Base-by-base conservation (phyloP, 2,329 filamentous ascomycete genomes). In the Talaromyces sp. region DNA sequence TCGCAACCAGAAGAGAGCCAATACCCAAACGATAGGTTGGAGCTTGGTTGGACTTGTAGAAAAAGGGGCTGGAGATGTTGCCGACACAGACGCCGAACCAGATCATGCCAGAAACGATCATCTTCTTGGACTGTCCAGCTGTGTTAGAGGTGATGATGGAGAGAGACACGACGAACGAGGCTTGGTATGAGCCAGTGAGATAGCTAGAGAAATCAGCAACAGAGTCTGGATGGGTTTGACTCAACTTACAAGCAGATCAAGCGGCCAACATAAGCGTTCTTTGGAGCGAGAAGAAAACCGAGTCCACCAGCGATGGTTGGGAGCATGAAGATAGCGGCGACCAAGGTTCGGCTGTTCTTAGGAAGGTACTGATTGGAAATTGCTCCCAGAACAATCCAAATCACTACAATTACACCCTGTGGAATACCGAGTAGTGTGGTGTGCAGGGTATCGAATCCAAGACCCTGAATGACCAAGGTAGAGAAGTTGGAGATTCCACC, bases 381-480 rank as follows among this genome's bases (percentile, higher is more conserved):
- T 0, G 69, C 69, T 19, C 64, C 62, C 9, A 68, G 54, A 10
- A 71, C 64, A 49, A 71, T 70, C 66, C 69, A 71, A 13, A 71
- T 65, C 13, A 68, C 70, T 7, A 78, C 70, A 27, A 75, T 77
- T 1, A 74, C 76, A 2, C 77, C 76, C 39, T 76, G 73, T 33
- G 78, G 71, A 19, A 73, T 79, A 62, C 76, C 77, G n/a, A 78
- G 70, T 37, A 77, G 74, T 0, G 74, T 72, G 4, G 75, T 76
- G 0, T 72, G 63, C 6, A 77, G 72, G 0, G 77, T 74, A 0
- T 73, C 74, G 69, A 79, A 82, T 1, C 81, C 81, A 31, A 83
- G 77, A 0, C 80, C 73, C 33, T 76, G 71, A 43, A 76, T 72
- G 6, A 77, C 73, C 33, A 76, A 49, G 1, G 69, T 73, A 8